Base-by-base conservation (phyloP, 2,329 filamentous ascomycete genomes). In the Sporothrix phasma region DNA sequence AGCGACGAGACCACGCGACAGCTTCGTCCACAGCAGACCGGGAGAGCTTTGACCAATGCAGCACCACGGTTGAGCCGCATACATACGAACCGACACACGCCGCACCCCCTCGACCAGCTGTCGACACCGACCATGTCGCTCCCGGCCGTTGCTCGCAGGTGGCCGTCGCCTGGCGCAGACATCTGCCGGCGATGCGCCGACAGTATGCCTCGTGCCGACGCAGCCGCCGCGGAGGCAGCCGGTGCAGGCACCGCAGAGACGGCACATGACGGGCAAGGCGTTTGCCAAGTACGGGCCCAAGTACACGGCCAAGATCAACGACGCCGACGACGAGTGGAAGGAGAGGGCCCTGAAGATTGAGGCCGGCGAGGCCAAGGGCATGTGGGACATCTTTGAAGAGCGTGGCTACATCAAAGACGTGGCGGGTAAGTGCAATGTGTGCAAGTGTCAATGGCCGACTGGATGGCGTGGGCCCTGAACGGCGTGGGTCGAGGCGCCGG, bases 371-470 rank as follows among this genome's bases (percentile, higher is more conserved):
- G 64, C 73, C 56, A 76, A 76, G 51, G 77, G 84, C 67, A 80
- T 87, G 62, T 84, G 88, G 76, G 82, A 84, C 61, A 70, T 87
- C 19, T 78, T 94, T 13, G 83, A 89, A 69, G 85, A 89, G 74
- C 80, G 90, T 70, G 90, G 89, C 49, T 86, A 84, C 68, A 78
- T 93, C 66, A 89, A 92, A 70, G 84, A 90, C 68, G 79, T 88
- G 39, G 88, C 89, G 89, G 88, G 88, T 90, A 78, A 68, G 81
- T 73, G 39, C 43, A 37, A 8, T 17, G 7, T 15, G 45, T 24
- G 47, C 15, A 6, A 47, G 22, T 15, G 13, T 26, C 31, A 29
- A 15, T n/a, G n/a, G n/a, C n/a, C n/a, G n/a, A n/a, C n/a, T n/a
- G n/a, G n/a, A n/a, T n/a, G n/a, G n/a, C n/a, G n/a, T n/a, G n/a